Evolutionary conservation across 768 basidiomycete genomes (phyloP).

Genomic region (Aureoboletus auriporus): DNA sequence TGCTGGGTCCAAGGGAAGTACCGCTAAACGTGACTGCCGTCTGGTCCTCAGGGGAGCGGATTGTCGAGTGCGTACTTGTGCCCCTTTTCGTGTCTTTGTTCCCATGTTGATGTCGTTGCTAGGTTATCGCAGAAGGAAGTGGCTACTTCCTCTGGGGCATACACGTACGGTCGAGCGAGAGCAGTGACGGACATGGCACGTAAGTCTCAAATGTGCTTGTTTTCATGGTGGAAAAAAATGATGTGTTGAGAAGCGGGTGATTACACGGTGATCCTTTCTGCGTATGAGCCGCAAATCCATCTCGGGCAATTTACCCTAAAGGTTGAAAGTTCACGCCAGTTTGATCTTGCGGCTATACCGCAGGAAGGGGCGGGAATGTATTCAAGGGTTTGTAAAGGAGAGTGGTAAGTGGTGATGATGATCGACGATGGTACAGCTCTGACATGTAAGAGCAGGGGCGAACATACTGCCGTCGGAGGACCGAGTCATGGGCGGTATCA

Average conservation of each 20-base stretch:
- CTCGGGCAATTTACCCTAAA: slow-evolving; percentile 62
- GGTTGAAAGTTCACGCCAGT: slow-evolving; percentile 55
- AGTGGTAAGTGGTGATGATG: slow-evolving; percentile 53
- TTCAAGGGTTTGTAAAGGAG: slow-evolving; percentile 57
- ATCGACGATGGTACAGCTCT: background rate
- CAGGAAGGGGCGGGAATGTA: slow-evolving; percentile 95
- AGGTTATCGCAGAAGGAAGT: slow-evolving; percentile 67
- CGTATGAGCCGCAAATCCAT: slow-evolving; percentile 68
- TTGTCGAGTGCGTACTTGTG: slow-evolving; percentile 59
- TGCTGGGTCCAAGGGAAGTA: slow-evolving; percentile 58
- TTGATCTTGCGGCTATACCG: slow-evolving; percentile 64
- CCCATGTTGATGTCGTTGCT: background rate
- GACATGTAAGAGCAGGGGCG: slow-evolving; percentile 42
- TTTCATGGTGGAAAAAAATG: background rate
- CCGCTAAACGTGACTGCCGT: slow-evolving; percentile 71
- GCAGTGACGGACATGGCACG: slow-evolving; percentile 49
- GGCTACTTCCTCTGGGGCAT: slow-evolving; percentile 70
- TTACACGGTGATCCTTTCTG: slow-evolving; percentile 81
- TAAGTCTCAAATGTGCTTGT: slow-evolving; percentile 26
- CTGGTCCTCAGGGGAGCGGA: slow-evolving; percentile 72
- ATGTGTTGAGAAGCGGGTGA: slow-evolving; percentile 44
- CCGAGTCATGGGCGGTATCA: slow-evolving; percentile 62
- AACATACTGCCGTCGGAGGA: slow-evolving; percentile 59
- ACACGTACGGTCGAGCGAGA: slow-evolving; percentile 72
- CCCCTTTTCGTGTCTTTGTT: background rate